Base-by-base conservation (phyloP, 23 red algal genomes). In the Gracilaria vermiculophylla region DNA sequence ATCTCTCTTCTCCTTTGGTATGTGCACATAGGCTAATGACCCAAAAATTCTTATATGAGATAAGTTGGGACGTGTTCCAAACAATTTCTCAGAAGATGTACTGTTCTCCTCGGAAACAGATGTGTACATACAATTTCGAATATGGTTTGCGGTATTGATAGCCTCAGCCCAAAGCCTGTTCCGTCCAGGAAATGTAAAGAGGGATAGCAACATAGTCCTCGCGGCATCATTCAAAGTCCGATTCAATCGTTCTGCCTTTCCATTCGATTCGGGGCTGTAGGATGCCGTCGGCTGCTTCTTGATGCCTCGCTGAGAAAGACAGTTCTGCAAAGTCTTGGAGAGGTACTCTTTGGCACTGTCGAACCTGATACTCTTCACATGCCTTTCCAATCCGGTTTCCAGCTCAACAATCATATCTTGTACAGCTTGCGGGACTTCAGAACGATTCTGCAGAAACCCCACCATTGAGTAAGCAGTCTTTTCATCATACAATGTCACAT, bases 261-360 rank as follows among this genome's bases (percentile, higher is more conserved):
- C 69, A 42, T 88, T 88, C 3, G 84, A 78, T 16, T 77, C 69
- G 25, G 52, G 69, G 12, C 40, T 73, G 17, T 88, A 88, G 0
- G 84, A 15, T 0, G 70, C 21, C 4, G 29, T 6, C 14, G 69
- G 54, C 19, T 88, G 69, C 45, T 21, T 32, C 4, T 0, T 42
- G 19, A 21, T 77, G 2, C 84, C 69, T 7, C 28, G 32, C 2
- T 73, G 5, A 31, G 25, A 76, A 5, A 88, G 24, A 44, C 84
- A 88, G 2, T 61, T 44, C 20, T 47, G 43, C 19, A 88, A 14
- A 2, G 64, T 17, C 25, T 67, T 19, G 6, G 31, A 60, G 2
- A 77, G 1, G 0, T 60, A 76, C 67, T 88, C 69, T 23, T 78
- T 78, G 3, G 69, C 69, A 9, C 67, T 78, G 40, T 88, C 70